phyloP scores from a whole-genome alignment of 2,329 filamentous ascomycete species.

The Apiospora phragmitis region DNA sequence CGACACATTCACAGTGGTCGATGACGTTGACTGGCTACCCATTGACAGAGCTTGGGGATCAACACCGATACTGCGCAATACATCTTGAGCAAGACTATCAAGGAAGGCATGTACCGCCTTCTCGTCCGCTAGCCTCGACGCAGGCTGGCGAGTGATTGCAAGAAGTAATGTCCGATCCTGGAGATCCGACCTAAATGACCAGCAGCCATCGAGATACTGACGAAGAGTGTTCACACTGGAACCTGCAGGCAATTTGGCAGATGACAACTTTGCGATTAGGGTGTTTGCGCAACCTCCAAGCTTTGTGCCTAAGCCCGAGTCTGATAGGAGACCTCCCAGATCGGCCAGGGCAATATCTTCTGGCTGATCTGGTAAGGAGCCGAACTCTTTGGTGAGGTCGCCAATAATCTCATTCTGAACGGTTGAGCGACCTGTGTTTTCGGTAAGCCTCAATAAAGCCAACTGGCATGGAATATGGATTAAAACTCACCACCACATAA shows the following conservation, averaged over 20 bases:
- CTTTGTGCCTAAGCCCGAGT: constrained; percentile 28
- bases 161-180: constrained; percentile 12
- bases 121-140: not conserved
- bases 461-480: no score
- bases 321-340: constrained; percentile 31
- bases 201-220: constrained; percentile 9
- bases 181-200: constrained; percentile 12
- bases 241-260: constrained; percentile 11
- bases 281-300: constrained; percentile 27
- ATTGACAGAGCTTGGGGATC: constrained; percentile 9
- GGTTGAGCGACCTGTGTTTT: constrained; percentile 36
- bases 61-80: constrained; percentile 5
- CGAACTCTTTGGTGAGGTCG: constrained; percentile 42
- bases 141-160: constrained; percentile 6
- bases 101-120: constrained; percentile 12
- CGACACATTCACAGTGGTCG: not conserved
- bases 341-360: constrained; percentile 38
- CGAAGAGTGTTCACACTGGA: constrained; percentile 11
- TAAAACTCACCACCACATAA: constrained; percentile 28
- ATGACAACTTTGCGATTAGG: constrained; percentile 21
- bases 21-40: not conserved
- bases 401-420: constrained; percentile 46
- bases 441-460: no score
- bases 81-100: constrained; percentile 9
- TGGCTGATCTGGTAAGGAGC: constrained; percentile 37